Evolutionary conservation across 139 green algal genomes (phyloP), one percentile per base, ranked within the genome.

Genomic region (Ettlia oleoabundans): DNA sequence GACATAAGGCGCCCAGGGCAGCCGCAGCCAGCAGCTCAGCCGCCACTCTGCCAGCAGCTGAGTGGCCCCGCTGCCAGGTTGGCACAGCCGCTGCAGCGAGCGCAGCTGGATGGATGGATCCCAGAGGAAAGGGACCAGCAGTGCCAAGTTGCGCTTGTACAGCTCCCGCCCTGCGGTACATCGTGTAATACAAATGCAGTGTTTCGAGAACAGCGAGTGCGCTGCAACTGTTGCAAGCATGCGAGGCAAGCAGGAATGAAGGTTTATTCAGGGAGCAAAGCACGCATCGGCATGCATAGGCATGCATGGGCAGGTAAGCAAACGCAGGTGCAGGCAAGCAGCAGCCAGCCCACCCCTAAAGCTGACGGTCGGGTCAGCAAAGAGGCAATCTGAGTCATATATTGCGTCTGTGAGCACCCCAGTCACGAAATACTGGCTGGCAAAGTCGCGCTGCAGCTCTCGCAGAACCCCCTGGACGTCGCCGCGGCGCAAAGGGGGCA

Each of bases 1-100:
- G 22, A 94, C 81, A 18, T 85, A 86, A 0, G 91, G 91, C 58
- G 78, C 68, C 91, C 91, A 94, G 4, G 91, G 91, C 55, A 94
- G 80, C 40, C 55, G 69, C 42, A 94, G 53, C 1, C 33, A 77
- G 13, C 85, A 92, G 1, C 72, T 82, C 18, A 94, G 83, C 38
- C 76, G 69, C 89, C 89, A 93, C 61, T 91, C 82, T 3, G 85
- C 81, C 58, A 68, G 55, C 86, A 81, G 47, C 52, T 22, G 65
- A n/a, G 7, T 43, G 53, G 47, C 5, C n/a, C n/a, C n/a, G 61
- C 24, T 51, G 72, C 74, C 13, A 13, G 28, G 15, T 4, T 32
- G 67, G 37, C 8, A 22, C 61, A 82, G 77, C n/a, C 38, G 37
- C 9, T 21, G 42, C 69, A 92, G 63, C n/a, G 55, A 72, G 22